Evolutionary conservation across 116 monocot species (phyloP).

Genomic region (Trichopus zeylanicus): DNA sequence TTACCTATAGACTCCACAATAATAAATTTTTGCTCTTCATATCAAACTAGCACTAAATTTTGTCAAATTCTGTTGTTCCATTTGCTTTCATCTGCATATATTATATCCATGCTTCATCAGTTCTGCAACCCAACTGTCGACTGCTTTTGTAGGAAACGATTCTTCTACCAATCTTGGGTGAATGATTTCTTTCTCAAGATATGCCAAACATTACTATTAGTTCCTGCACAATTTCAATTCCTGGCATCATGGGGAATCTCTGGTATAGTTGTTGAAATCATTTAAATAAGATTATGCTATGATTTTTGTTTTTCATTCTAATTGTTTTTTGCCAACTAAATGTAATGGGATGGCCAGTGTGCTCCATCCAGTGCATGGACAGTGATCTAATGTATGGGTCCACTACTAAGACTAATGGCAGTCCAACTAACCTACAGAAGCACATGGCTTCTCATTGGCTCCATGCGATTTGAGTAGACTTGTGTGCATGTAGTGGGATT

Average conservation of each 20-base stretch:
- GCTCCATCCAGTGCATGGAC: background rate
- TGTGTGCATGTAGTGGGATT: background rate
- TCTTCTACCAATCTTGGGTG: background rate
- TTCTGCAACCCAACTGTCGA: no score
- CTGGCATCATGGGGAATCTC: background rate
- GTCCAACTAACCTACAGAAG: background rate
- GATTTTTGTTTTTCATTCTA: background rate
- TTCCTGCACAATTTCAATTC: background rate
- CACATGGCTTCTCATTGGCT: slow-evolving; percentile 1
- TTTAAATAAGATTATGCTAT: background rate
- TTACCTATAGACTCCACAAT: no score
- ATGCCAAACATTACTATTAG: background rate
- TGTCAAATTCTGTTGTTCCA: no score
- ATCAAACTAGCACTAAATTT: no score
- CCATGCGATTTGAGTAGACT: background rate
- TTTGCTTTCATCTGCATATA: no score
- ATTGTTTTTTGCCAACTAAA: background rate
- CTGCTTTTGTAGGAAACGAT: background rate
- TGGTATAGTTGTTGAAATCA: background rate
- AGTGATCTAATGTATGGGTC: background rate
- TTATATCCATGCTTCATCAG: no score
- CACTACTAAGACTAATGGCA: background rate
- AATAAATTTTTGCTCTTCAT: no score
- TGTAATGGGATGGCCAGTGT: background rate
- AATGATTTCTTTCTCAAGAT: background rate